A percentile compares a stretch with the other conserved stretches of the same genome.
phyloP scores from a whole-genome alignment of 306 rosid species.

The Vigna mungo region DNA sequence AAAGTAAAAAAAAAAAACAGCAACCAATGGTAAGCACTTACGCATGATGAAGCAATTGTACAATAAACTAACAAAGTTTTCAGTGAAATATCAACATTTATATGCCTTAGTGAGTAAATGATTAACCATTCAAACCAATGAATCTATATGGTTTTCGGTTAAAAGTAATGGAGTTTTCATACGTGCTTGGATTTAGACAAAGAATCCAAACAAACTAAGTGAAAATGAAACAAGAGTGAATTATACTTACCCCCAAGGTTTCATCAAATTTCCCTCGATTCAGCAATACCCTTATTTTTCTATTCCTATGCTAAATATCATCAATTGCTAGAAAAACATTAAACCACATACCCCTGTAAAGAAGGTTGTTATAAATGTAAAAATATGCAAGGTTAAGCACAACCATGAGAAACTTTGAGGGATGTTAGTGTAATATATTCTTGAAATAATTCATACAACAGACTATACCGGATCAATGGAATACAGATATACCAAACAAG shows the following conservation, averaged over 20 bases:
- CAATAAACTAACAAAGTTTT: conserved; percentile 27
- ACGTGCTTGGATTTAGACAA: background rate
- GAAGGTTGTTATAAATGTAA: background rate
- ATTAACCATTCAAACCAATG: conserved; percentile 29
- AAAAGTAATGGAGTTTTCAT: background rate
- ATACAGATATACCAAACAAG: conserved; percentile 2
- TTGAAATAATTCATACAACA: background rate
- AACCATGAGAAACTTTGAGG: background rate
- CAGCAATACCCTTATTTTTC: background rate
- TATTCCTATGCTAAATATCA: background rate
- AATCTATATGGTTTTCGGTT: background rate
- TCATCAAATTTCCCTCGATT: background rate
- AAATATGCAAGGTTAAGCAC: background rate
- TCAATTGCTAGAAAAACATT: background rate
- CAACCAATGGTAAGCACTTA: conserved; percentile 39
- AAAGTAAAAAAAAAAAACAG: conserved; percentile 23
- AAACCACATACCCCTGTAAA: background rate
- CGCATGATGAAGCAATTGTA: background rate
- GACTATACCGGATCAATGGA: background rate
- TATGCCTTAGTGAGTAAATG: conserved; percentile 7
- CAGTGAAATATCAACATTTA: background rate
- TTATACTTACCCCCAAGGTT: background rate
- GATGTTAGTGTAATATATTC: no score
- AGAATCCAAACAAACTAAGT: background rate
- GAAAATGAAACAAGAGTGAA: background rate